Evolutionary conservation across 108 stramenopile species (phyloP), one percentile per base, ranked within the genome.

Genomic region (Stephanodiscus triporus): DNA sequence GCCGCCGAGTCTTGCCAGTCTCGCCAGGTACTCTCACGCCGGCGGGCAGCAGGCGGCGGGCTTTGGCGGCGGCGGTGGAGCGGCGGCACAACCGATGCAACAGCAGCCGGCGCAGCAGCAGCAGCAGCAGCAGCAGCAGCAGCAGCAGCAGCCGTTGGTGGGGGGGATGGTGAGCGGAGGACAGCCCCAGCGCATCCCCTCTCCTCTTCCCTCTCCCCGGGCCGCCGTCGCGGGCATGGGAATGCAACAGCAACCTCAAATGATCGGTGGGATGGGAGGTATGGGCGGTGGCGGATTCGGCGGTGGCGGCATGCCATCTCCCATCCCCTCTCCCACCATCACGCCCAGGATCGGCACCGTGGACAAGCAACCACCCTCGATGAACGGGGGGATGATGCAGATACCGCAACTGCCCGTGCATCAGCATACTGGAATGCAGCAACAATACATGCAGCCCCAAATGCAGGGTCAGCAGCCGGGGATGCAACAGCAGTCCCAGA

Each of bases 1-100:
- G 68, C 94, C 94, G 13, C 55, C 54, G 26, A 89, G 86, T 45
- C 70, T 95, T 40, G 70, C 29, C 14, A 65, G 64, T n/a, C 14
- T 81, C 7, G 53, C 62, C 38, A 60, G 54, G 45, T 77, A 87
- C 65, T 72, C 75, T 36, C 72, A 89, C 37, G 87, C 81, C 66
- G 60, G 59, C n/a, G 77, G 80, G 20, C 69, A 79, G 54, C 53
- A 71, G 55, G 42, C 40, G 57, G 75, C 38, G 16, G 56, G 4
- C 66, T 2, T 6, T 66, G 30, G 0, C 29, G 43, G 20, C 4
- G 62, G 48, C 34, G 40, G 40, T 9, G 77, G 36, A 1, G n/a
- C 50, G 49, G 38, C 9, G 20, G 6, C 17, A 9, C 49, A 50
- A 8, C 19, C 19, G 4, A 8, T 50, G 20, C 49, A 50, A n/a